Base-by-base conservation (phyloP, 1,139 yeast species). In the Suhomyces guaymorum region DNA sequence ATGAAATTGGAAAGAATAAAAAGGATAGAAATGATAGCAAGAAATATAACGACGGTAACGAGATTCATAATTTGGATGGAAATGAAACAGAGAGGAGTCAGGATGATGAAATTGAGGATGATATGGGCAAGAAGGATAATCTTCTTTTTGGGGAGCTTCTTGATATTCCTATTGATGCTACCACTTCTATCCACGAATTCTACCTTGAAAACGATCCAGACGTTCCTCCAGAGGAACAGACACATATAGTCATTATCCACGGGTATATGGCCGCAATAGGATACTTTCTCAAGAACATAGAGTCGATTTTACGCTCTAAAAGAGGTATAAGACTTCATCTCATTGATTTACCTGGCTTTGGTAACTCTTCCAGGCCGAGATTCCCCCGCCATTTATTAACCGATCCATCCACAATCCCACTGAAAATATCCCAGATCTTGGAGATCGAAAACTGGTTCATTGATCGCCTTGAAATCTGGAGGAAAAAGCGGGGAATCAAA, bases 261-360 rank as follows among this genome's bases (percentile, higher is more conserved):
- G 75, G 75, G 7, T 70, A 67, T 42, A 69, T 69, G 75, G 75
- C 75, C 2, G 73, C 75, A 1, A 50, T 63, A 39, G 75, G 75
- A 2, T 69, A 61, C 46, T 69, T 66, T 42, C 52, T 67, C 32
- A 66, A 67, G 44, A 69, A 68, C 39, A 52, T 66, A 26, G 73
- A 67, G 41, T 43, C 44, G 2, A 41, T 69, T 13, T 52, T 61
- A 11, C 61, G 64, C 35, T 47, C 63, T 2, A 60, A 61, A 32
- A 60, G 66, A 1, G 52, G 70, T 0, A 31, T 65, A 7, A 48
- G 58, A 14, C 42, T 66, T 11, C 72, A 65, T 41, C 49, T 62
- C 10, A 56, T 70, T 28, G 75, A 70, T 40, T 44, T 68, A 42
- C 71, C 73, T 3, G 75, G 75, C 6, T 70, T 69, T 47, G 75